These are phyloP conservation scores for Rhodomyrtus psidioides DNA, from an alignment of 441 rosid genomes.

Conservation along the genomic window DNA sequence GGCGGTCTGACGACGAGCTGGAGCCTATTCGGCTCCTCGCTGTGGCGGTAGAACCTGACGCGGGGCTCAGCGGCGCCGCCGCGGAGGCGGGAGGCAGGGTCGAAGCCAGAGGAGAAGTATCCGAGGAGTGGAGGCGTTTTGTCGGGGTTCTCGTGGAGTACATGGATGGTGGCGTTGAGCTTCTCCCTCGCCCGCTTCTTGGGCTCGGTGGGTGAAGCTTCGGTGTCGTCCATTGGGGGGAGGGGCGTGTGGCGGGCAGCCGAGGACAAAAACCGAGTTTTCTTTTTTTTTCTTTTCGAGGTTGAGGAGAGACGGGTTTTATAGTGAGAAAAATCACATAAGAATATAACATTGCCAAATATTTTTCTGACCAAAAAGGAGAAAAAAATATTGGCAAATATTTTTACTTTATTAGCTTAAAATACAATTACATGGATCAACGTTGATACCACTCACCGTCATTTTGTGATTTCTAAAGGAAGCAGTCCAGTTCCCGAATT, in stretches of 20 bases:
- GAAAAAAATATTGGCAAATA: too few relatives aligned
- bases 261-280: too few relatives aligned
- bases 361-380: too few relatives aligned
- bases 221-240: neutral
- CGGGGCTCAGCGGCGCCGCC: slow-evolving; percentile 7
- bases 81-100: slow-evolving; percentile 14
- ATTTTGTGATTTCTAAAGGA: too few relatives aligned
- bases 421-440: too few relatives aligned
- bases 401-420: too few relatives aligned
- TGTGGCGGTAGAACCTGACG: slow-evolving; percentile 39
- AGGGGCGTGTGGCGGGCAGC: neutral
- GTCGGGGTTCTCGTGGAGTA: slow-evolving; percentile 31
- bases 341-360: too few relatives aligned
- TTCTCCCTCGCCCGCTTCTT: slow-evolving; percentile 4
- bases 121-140: slow-evolving; percentile 55
- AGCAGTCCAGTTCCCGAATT: too few relatives aligned
- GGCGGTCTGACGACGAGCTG: slow-evolving; percentile 66
- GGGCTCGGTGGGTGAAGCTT: neutral
- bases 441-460: too few relatives aligned
- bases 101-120: slow-evolving; percentile 70
- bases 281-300: too few relatives aligned
- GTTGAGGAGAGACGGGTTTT: too few relatives aligned
- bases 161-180: slow-evolving; percentile 22
- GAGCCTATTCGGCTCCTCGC: slow-evolving; percentile 27
- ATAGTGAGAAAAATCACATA: too few relatives aligned